Conservation (phyloP, 345 rosid genomes). For the Murraya koenigii region DNA sequence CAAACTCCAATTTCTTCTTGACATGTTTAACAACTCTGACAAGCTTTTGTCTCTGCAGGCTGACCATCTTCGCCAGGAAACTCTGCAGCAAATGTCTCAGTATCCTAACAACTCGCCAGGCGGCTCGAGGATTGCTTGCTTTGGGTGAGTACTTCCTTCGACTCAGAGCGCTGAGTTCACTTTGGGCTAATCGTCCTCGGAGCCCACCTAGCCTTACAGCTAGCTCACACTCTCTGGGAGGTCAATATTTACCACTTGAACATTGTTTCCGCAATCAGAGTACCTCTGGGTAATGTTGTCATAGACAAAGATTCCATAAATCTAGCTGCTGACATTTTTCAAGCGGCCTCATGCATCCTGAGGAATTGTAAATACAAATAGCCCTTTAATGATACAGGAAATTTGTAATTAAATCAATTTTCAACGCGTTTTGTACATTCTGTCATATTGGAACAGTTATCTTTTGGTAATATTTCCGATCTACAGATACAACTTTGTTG, state of each 20-base stretch:
- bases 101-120: slow-evolving; percentile 67
- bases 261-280: slow-evolving; percentile 13
- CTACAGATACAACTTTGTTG: neutral
- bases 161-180: slow-evolving; percentile 61
- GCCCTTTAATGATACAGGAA: slow-evolving; percentile 18
- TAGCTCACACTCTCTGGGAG: slow-evolving; percentile 3
- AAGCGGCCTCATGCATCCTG: slow-evolving; percentile 29
- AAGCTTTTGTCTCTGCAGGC: slow-evolving; percentile 44
- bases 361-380: slow-evolving; percentile 29
- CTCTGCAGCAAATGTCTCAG: slow-evolving; percentile 77
- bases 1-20: neutral
- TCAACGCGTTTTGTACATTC: slow-evolving; percentile 9
- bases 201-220: slow-evolving; percentile 41
- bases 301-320: slow-evolving; percentile 20
- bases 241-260: neutral
- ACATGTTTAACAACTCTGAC: neutral
- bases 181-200: slow-evolving; percentile 61
- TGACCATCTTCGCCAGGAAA: slow-evolving; percentile 82
- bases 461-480: slow-evolving; percentile 5
- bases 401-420: slow-evolving; percentile 16
- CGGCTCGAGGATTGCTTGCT: slow-evolving; percentile 78
- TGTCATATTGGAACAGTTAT: slow-evolving; percentile 1
- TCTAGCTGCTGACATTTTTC: slow-evolving; percentile 40
- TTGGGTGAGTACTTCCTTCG: slow-evolving; percentile 84
- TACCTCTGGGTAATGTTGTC: slow-evolving; percentile 16